These are phyloP conservation scores for Pyrus bretschneideri DNA, from an alignment of 306 rosid genomes.

Conservation along the genomic window DNA sequence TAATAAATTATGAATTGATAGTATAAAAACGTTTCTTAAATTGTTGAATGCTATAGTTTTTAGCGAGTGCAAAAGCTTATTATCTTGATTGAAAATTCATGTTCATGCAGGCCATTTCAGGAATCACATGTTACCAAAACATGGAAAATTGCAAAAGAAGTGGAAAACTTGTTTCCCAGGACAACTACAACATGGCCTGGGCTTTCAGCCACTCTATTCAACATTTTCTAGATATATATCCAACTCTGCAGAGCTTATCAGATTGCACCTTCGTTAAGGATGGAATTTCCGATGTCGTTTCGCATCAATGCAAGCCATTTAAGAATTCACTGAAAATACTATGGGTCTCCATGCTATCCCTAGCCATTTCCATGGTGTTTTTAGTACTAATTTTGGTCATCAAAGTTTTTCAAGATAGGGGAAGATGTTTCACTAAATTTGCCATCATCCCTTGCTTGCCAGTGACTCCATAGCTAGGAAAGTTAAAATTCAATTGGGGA, in stretches of 20 bases:
- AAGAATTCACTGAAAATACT: slow-evolving; percentile 26
- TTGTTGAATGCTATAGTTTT: not conserved
- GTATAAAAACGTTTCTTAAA: no score
- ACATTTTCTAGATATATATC: slow-evolving; percentile 48
- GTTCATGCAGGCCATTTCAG: slow-evolving; percentile 33
- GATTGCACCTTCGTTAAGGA: slow-evolving; percentile 44
- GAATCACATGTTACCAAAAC: slow-evolving; percentile 28
- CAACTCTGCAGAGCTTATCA: slow-evolving; percentile 49
- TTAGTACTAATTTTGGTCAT: slow-evolving; percentile 38
- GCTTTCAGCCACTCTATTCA: slow-evolving; percentile 57
- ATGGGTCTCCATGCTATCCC: slow-evolving; percentile 49
- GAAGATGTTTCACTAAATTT: slow-evolving; percentile 22
- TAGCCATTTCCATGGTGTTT: slow-evolving; percentile 49
- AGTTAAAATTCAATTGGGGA: not conserved
- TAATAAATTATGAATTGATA: no score
- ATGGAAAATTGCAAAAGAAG: slow-evolving; percentile 30
- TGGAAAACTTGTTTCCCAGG: slow-evolving; percentile 40
- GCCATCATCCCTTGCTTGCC: slow-evolving; percentile 9
- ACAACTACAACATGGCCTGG: slow-evolving; percentile 42
- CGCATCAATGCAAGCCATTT: slow-evolving; percentile 55
- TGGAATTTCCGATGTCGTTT: slow-evolving; percentile 39
- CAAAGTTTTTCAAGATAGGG: slow-evolving; percentile 33
- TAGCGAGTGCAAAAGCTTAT: not conserved
- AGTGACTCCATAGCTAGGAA: not conserved
- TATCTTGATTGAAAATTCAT: not conserved